Conservation (phyloP, 2,329 filamentous ascomycete species). For the Rhynchosporium graminicola region DNA sequence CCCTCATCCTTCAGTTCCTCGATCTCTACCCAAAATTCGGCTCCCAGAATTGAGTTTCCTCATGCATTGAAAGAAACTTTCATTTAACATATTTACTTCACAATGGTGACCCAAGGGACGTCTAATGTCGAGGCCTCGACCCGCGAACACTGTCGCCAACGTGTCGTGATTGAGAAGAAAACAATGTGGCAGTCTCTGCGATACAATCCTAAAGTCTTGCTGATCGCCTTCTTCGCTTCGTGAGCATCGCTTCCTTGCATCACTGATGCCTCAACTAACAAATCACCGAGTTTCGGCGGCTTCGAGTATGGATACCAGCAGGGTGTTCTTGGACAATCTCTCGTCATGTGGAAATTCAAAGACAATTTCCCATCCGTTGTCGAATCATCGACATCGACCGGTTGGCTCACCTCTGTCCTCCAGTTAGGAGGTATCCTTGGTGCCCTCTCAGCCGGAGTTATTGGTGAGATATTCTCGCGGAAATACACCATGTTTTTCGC, state of each 20-base stretch:
- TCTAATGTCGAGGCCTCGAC: no score
- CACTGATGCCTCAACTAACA: not conserved
- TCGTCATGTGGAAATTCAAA: not conserved
- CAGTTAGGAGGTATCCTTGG: not conserved
- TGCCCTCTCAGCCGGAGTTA: not conserved
- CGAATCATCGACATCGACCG: not conserved
- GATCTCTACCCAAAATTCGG: no score
- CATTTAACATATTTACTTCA: no score
- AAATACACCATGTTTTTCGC: not conserved
- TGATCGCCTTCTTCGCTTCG: not conserved
- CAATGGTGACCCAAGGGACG: no score
- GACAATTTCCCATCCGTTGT: not conserved
- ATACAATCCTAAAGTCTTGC: not conserved
- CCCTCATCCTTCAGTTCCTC: no score
- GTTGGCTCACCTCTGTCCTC: not conserved
- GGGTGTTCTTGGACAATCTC: not conserved
- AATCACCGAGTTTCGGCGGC: not conserved
- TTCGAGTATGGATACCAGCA: not conserved
- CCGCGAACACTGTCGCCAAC: no score
- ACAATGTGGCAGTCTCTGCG: not conserved
- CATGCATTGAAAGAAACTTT: no score
- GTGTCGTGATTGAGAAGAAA: not conserved
- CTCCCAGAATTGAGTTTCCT: no score
- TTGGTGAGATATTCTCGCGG: not conserved
- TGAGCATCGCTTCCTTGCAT: not conserved